phyloP scores from a whole-genome alignment of 2,329 filamentous ascomycete species.

The Pezicula neosporulosa region DNA sequence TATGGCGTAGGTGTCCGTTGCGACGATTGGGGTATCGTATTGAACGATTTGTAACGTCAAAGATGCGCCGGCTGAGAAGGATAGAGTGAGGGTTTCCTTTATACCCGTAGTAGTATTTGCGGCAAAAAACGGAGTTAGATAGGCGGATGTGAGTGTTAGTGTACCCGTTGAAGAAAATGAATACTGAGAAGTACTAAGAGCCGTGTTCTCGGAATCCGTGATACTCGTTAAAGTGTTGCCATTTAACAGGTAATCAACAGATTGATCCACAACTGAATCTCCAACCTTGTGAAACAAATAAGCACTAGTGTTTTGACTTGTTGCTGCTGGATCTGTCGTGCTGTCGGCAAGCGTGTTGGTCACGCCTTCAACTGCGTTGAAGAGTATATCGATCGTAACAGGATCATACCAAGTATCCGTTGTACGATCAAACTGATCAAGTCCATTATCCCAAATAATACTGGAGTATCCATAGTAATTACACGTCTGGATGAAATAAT shows the following conservation, averaged over 20 bases:
- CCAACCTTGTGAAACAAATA: slow-evolving; percentile 52
- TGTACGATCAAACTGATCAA: slow-evolving; percentile 49
- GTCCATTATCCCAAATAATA: slow-evolving; percentile 58
- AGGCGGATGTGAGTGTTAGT: slow-evolving; percentile 44
- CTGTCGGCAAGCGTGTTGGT: slow-evolving; percentile 49
- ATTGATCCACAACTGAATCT: slow-evolving; percentile 36
- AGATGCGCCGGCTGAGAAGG: slow-evolving; percentile 47
- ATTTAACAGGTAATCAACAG: slow-evolving; percentile 48
- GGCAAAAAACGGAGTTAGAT: slow-evolving; percentile 42
- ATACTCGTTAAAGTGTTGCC: slow-evolving; percentile 46
- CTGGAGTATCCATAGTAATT: slow-evolving; percentile 45
- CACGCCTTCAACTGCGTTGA: slow-evolving; percentile 38
- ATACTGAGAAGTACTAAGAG: slow-evolving; percentile 43
- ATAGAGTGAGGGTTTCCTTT: slow-evolving; percentile 46
- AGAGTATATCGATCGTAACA: slow-evolving; percentile 43
- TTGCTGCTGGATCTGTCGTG: slow-evolving; percentile 43
- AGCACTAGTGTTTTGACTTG: slow-evolving; percentile 46
- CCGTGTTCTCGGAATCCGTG: slow-evolving; percentile 31
- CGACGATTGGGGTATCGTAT: slow-evolving; percentile 42
- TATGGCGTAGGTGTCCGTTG: slow-evolving; percentile 7
- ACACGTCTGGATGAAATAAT: slow-evolving; percentile 47
- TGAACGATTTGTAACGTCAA: slow-evolving; percentile 46
- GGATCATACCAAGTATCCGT: slow-evolving; percentile 47
- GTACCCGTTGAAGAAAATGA: slow-evolving; percentile 34
- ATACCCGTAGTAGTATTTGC: slow-evolving; percentile 38